Base-by-base conservation (phyloP, 2,329 filamentous ascomycete genomes). In the Bipolaris oryzae region DNA sequence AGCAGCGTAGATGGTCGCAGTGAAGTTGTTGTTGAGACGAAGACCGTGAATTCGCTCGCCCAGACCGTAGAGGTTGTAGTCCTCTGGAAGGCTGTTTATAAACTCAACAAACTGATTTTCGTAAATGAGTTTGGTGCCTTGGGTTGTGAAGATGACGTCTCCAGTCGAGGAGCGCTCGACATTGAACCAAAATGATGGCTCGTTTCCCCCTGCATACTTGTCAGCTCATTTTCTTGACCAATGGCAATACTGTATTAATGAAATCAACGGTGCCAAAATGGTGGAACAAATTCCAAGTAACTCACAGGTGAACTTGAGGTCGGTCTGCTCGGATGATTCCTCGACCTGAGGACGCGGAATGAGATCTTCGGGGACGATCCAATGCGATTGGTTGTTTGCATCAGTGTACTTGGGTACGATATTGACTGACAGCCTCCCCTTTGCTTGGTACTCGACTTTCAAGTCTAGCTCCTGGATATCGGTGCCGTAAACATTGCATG, bases 41-140 rank as follows among this genome's bases (percentile, higher is more conserved):
- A 93, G 80, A 13, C 84, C 84, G 66, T 89, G 88, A 31, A 93
- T 90, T 0, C 85, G 84, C 76, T 93, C 90, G 15, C 89, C 89
- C 25, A 93, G 78, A 1, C 90, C 90, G 59, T 92, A 91, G 0
- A 92, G 72, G 61, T 92, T 92, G 75, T 92, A 92, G 47, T 89
- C 83, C 56, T 88, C 81, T 0, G 89, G 89, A 13, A 92, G 73
- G 23, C 80, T 71, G 16, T 87, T 88, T 5, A 82, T 82, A 62
- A 93, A 88, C 66, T 92, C 90, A 39, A 92, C 84, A 73, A 91
- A 93, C 66, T 93, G 90, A 63, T 92, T 84, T 68, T 92, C 89
- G 66, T 86, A 93, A 0, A 93, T 85, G 13, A 93, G 75, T 10
- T 85, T 82, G 2, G 80, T 85, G 4, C 86, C 87, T 16, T 80